Evolutionary conservation across 495 filamentous ascomycete species (phyloP).

Genomic region (Penicillium roqueforti): DNA sequence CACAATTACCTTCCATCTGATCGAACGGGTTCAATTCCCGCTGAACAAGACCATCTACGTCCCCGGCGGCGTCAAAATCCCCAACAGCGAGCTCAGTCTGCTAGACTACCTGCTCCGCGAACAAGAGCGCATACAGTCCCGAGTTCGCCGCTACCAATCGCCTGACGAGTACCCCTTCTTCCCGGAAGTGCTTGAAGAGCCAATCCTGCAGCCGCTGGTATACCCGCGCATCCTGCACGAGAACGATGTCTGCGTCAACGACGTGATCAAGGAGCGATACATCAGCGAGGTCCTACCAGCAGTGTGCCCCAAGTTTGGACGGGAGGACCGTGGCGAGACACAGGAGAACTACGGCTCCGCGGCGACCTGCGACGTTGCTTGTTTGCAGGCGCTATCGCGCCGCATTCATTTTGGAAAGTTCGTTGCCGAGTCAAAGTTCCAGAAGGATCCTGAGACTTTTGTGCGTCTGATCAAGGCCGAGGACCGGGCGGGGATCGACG

Average conservation of each 20-base stretch:
- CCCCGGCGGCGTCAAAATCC: constrained; percentile 74
- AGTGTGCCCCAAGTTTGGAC: constrained; percentile 67
- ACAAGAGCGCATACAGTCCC: constrained; percentile 87
- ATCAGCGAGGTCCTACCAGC: constrained; percentile 75
- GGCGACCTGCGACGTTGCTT: constrained; percentile 85
- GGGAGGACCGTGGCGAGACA: constrained; percentile 74
- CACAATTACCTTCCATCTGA: constrained; percentile 97
- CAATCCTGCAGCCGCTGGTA: constrained; percentile 79
- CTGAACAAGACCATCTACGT: constrained; percentile 84
- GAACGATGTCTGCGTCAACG: constrained; percentile 90
- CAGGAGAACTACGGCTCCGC: constrained; percentile 95
- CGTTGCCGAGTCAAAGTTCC: constrained; percentile 97
- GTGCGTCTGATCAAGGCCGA: constrained; percentile 71
- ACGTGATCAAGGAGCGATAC: constrained; percentile 80
- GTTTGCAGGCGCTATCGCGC: constrained; percentile 85
- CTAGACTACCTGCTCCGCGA: constrained; percentile 90
- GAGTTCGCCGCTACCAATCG: constrained; percentile 89
- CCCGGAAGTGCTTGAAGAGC: constrained; percentile 70
- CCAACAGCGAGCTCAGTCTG: constrained; percentile 68
- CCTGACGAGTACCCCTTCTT: constrained; percentile 99
- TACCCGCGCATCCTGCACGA: constrained; percentile 91
- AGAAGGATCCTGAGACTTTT: constrained; percentile 73
- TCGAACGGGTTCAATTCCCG: constrained; percentile 97
- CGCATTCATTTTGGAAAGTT: constrained; percentile 98
- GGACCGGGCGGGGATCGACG: constrained; percentile 76